Percentiles rank a stretch among this genome's conserved stretches.
These are phyloP conservation scores for Colletotrichum abscissum DNA, from an alignment of 2,329 filamentous ascomycete genomes.

Conservation along the genomic window DNA sequence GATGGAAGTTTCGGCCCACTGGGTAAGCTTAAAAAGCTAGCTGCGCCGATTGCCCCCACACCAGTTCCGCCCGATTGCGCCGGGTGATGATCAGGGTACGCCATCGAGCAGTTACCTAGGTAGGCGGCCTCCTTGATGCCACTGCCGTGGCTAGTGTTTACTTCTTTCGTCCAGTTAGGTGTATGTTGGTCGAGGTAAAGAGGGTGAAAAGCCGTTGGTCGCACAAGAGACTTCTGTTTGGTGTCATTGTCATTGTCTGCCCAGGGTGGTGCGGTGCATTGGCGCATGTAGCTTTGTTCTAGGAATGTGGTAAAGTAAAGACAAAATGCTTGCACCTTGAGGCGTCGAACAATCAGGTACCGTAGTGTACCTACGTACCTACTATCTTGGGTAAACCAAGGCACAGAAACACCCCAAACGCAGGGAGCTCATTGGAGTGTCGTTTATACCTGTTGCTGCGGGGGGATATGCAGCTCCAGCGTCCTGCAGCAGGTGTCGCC, in stretches of 20 bases:
- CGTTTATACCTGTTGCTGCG: neutral
- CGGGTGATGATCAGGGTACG: neutral
- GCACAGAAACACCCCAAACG: neutral
- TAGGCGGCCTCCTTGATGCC: neutral
- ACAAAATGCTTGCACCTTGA: neutral
- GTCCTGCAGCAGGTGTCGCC: neutral
- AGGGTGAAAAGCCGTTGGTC: neutral
- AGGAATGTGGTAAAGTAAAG: too few species aligned
- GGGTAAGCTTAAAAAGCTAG: conserved; percentile 35
- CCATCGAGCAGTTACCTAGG: neutral
- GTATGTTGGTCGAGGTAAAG: too few species aligned
- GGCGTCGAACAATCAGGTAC: too few species aligned
- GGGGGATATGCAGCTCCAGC: neutral
- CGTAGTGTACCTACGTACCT: too few species aligned
- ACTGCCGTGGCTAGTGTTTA: conserved; percentile 7
- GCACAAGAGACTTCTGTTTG: neutral
- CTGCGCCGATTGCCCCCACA: conserved; percentile 12
- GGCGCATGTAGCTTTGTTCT: neutral
- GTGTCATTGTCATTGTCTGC: neutral
- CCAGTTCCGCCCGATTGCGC: conserved; percentile 27
- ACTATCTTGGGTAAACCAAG: too few species aligned
- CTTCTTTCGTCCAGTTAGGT: neutral
- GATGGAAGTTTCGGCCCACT: conserved; percentile 19
- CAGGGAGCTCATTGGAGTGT: neutral
- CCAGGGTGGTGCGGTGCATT: neutral